phyloP scores from a whole-genome alignment of 2,329 filamentous ascomycete genomes.

The Purpureocillium takamizusanense region DNA sequence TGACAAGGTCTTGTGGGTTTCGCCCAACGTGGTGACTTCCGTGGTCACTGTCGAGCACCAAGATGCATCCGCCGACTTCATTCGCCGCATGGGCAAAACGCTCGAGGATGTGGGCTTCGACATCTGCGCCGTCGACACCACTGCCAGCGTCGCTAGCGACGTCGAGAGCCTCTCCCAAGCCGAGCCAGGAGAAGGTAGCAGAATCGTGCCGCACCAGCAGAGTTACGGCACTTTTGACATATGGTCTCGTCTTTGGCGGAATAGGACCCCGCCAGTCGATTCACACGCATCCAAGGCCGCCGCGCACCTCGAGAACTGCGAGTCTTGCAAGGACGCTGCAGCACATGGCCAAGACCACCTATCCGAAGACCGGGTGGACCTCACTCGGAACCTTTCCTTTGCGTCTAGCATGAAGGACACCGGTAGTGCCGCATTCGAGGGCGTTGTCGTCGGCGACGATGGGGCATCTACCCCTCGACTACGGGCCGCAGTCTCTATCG shows the following conservation, averaged over 20 bases:
- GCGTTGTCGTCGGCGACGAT: conserved; percentile 12
- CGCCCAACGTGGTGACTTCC: conserved; percentile 63
- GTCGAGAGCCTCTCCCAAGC: conserved; percentile 12
- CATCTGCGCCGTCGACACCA: conserved; percentile 37
- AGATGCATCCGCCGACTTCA: conserved; percentile 28
- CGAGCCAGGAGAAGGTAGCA: conserved; percentile 14
- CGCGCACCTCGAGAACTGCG: conserved; percentile 28
- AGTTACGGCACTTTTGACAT: conserved; percentile 14
- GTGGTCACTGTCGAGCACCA: conserved; percentile 53
- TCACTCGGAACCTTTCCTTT: conserved; percentile 2
- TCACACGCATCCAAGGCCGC: conserved; percentile 15
- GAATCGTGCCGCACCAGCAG: conserved; percentile 7
- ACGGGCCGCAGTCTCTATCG: conserved; percentile 49
- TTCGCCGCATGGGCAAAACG: conserved; percentile 33
- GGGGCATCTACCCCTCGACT: conserved; percentile 20
- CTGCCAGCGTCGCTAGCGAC: conserved; percentile 20
- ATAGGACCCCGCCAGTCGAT: conserved; percentile 12
- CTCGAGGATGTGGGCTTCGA: conserved; percentile 53
- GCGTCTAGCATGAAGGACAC: conserved; percentile 5
- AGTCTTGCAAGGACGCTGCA: conserved; percentile 20
- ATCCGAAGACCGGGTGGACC: conserved; percentile 3
- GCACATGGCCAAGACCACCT: conserved; percentile 6
- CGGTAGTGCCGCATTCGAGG: conserved; percentile 10
- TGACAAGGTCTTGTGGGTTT: conserved; percentile 46
- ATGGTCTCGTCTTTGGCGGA: conserved; percentile 22